These are phyloP conservation scores for Yamadazyma phyllophila DNA, from an alignment of 805 yeast species.

Conservation along the genomic window DNA sequence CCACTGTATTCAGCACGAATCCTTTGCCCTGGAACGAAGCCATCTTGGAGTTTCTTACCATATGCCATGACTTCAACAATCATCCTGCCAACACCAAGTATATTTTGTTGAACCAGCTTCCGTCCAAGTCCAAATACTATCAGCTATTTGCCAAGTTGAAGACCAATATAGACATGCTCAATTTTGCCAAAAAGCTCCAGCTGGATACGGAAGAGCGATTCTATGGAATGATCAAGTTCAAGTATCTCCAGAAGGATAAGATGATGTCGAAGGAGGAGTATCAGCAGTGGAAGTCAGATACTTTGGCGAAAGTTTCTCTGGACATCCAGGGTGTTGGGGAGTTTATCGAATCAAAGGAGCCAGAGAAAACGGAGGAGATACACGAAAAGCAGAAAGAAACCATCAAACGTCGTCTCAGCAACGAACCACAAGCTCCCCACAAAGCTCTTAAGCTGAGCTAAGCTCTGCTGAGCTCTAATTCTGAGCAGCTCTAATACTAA, in stretches of 20 bases:
- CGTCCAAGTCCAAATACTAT: slow-evolving; percentile 67
- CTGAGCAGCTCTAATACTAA: no score
- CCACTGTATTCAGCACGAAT: slow-evolving; percentile 60
- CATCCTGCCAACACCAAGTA: slow-evolving; percentile 75
- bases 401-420: neutral
- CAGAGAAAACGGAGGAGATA: no score
- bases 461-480: no score
- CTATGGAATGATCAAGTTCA: slow-evolving; percentile 30
- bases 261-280: slow-evolving; percentile 16
- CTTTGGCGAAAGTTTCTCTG: neutral
- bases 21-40: slow-evolving; percentile 54
- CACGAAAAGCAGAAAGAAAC: no score
- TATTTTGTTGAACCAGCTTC: slow-evolving; percentile 72
- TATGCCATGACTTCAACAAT: slow-evolving; percentile 59
- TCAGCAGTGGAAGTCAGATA: slow-evolving; percentile 2
- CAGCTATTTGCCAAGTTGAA: slow-evolving; percentile 51
- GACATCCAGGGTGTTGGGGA: neutral
- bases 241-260: slow-evolving; percentile 31
- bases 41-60: slow-evolving; percentile 52
- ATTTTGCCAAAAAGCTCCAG: slow-evolving; percentile 34
- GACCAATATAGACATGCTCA: slow-evolving; percentile 48
- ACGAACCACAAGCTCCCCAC: no score
- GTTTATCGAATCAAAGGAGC: no score
- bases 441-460: no score
- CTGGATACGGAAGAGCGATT: slow-evolving; percentile 37